Evolutionary conservation across 768 basidiomycete genomes (phyloP).

Genomic region (Arthromyces matolae): DNA sequence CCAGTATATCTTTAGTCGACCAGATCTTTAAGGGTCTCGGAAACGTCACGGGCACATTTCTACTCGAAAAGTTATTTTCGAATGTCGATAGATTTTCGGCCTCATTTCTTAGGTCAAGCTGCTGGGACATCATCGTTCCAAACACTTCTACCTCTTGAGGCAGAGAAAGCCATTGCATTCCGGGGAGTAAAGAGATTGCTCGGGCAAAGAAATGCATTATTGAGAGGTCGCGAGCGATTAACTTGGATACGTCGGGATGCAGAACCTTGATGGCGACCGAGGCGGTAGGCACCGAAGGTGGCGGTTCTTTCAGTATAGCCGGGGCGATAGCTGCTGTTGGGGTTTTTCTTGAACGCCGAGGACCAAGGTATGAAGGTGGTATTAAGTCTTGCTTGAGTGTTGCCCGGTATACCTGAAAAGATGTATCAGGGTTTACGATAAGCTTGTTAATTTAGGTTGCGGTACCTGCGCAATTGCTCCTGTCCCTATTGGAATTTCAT

Average conservation of each 20-base stretch:
- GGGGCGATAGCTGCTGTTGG: constrained; percentile 44
- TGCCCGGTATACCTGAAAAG: constrained; percentile 77
- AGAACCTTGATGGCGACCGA: constrained; percentile 95
- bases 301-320: constrained; percentile 60
- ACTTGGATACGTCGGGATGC: constrained; percentile 81
- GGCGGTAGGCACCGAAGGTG: constrained; percentile 73
- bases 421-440: neutral
- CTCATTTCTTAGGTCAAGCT: constrained; percentile 88
- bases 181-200: constrained; percentile 74
- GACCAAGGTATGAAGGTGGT: constrained; percentile 78
- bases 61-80: constrained; percentile 78
- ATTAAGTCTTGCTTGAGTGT: constrained; percentile 80
- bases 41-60: constrained; percentile 83
- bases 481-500: constrained; percentile 85
- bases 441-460: constrained; percentile 1
- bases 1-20: constrained; percentile 77
- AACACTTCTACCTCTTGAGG: constrained; percentile 95
- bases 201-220: constrained; percentile 95
- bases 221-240: constrained; percentile 82
- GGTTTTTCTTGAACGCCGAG: constrained; percentile 55
- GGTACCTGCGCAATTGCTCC: constrained; percentile 94
- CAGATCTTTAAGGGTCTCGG: constrained; percentile 81
- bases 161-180: constrained; percentile 94
- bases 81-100: constrained; percentile 84
- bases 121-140: constrained; percentile 93